These are phyloP conservation scores for Colletotrichum orchidophilum DNA, from an alignment of 2,329 filamentous ascomycete species.

Conservation along the genomic window DNA sequence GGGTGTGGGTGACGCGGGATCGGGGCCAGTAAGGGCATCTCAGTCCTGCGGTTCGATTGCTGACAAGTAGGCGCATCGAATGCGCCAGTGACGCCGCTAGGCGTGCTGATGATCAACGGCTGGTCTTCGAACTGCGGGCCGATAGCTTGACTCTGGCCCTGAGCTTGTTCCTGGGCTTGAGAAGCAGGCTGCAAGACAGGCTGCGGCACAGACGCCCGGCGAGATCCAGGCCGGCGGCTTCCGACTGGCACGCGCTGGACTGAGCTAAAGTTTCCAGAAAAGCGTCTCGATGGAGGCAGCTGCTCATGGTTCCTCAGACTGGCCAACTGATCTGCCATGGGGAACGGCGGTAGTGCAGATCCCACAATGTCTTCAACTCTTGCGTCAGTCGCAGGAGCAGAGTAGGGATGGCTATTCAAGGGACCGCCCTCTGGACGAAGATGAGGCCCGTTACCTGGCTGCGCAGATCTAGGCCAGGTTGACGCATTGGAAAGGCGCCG, in stretches of 20 bases:
- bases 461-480: slow-evolving; percentile 58
- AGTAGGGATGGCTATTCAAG: slow-evolving; percentile 49
- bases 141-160: slow-evolving; percentile 19
- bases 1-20: slow-evolving; percentile 60
- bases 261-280: slow-evolving; percentile 54
- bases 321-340: slow-evolving; percentile 50
- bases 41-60: slow-evolving; percentile 45
- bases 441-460: slow-evolving; percentile 30
- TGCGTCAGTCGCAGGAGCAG: slow-evolving; percentile 47
- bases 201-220: slow-evolving; percentile 22
- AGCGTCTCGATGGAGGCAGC: slow-evolving; percentile 49
- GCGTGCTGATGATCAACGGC: slow-evolving; percentile 70
- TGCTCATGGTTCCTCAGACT: slow-evolving; percentile 49
- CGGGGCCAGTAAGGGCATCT: slow-evolving; percentile 61
- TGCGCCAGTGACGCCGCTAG: slow-evolving; percentile 62
- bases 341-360: slow-evolving; percentile 49
- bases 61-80: slow-evolving; percentile 56
- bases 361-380: slow-evolving; percentile 45
- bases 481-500: slow-evolving; percentile 47
- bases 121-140: slow-evolving; percentile 51
- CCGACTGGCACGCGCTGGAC: slow-evolving; percentile 52
- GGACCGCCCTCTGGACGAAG: not conserved
- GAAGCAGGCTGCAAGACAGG: slow-evolving; percentile 24
- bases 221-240: slow-evolving; percentile 40
- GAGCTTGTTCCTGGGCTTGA: slow-evolving; percentile 23